These are phyloP conservation scores for Thinopyrum elongatum DNA, from an alignment of 176 grass and related monocot genomes.

Conservation along the genomic window DNA sequence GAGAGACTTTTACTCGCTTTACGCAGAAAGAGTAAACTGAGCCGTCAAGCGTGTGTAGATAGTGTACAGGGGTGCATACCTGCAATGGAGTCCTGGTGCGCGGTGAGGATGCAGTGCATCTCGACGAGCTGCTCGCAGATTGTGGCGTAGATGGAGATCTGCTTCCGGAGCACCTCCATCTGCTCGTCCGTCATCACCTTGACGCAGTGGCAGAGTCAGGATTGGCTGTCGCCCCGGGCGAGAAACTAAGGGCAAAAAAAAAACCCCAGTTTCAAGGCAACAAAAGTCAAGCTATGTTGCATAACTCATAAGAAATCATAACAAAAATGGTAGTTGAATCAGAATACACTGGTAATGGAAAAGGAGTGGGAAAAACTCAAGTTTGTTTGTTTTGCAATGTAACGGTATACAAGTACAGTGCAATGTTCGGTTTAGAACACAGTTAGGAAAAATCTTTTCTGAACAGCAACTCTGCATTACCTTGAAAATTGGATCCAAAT, in stretches of 20 bases:
- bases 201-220: conserved; percentile 25
- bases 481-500: neutral
- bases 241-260: too few species aligned
- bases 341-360: neutral
- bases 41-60: neutral
- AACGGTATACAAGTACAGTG: neutral
- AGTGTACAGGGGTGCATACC: conserved; percentile 7
- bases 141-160: conserved; percentile 95
- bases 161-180: conserved; percentile 90
- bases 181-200: conserved; percentile 96
- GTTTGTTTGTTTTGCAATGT: neutral
- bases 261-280: too few species aligned
- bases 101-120: conserved; percentile 77
- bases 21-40: neutral
- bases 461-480: neutral
- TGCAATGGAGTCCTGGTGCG: conserved; percentile 75
- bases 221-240: too few species aligned
- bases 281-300: too few species aligned
- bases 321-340: neutral
- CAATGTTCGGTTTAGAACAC: neutral
- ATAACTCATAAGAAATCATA: neutral
- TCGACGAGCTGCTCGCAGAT: conserved; percentile 94
- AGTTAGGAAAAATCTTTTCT: neutral
- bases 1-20: neutral
- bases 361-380: neutral